phyloP scores from a whole-genome alignment of 345 rosid genomes.

The Viola odorata region DNA sequence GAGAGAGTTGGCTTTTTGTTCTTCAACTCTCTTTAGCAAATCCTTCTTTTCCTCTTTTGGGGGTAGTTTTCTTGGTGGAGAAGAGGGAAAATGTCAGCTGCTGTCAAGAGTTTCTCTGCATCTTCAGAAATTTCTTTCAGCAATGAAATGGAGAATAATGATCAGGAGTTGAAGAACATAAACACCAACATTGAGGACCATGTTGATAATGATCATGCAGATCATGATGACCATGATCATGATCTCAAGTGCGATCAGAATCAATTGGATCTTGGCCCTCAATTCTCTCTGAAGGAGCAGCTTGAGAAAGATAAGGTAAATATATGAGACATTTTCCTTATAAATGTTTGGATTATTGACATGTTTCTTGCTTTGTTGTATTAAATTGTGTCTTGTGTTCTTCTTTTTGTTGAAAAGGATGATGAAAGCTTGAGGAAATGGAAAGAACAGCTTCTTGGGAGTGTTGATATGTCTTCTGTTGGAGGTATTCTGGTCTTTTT shows the following conservation, averaged over 20 bases:
- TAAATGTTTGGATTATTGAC: neutral
- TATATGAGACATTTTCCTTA: neutral
- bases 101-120: conserved; percentile 6
- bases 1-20: neutral
- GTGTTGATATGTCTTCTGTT: conserved; percentile 14
- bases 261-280: conserved; percentile 14
- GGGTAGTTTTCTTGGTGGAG: neutral
- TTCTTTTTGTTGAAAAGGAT: conserved; percentile 8
- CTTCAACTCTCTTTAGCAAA: neutral
- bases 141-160: conserved; percentile 4
- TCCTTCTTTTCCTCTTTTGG: neutral
- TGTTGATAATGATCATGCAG: conserved; percentile 1
- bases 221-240: neutral
- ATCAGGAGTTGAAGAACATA: neutral
- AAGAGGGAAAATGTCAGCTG: conserved; percentile 14
- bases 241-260: neutral
- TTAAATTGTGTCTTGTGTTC: neutral
- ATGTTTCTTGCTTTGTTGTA: neutral
- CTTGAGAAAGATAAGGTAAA: conserved; percentile 27
- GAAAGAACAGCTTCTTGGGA: conserved; percentile 31
- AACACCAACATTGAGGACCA: neutral
- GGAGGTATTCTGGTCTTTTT: conserved; percentile 7
- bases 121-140: conserved; percentile 6
- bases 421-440: conserved; percentile 26
- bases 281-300: conserved; percentile 25